These are phyloP conservation scores for Kodamaea suecica DNA, from an alignment of 1,139 yeast genomes.

Conservation along the genomic window DNA sequence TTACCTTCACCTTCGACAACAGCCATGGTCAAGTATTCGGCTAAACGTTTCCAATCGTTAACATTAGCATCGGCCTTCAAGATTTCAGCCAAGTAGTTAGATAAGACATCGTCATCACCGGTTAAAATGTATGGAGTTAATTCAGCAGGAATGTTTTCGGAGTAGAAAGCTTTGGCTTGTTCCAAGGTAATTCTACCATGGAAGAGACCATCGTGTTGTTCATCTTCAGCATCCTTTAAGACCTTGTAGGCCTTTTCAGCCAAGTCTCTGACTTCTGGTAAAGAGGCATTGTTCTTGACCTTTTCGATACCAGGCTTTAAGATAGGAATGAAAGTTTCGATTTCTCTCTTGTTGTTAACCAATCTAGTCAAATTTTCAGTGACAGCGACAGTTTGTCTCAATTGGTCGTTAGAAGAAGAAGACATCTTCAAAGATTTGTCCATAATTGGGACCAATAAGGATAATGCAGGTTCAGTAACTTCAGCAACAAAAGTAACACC, in stretches of 20 bases:
- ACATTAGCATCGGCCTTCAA: conserved; percentile 77
- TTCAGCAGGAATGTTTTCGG: conserved; percentile 34
- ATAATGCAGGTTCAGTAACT: conserved; percentile 93
- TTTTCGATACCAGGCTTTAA: conserved; percentile 87
- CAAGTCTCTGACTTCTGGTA: conserved; percentile 94
- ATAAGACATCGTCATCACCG: conserved; percentile 33
- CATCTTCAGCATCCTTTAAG: conserved; percentile 74
- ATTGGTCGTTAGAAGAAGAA: conserved; percentile 90
- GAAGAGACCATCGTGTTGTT: conserved; percentile 63
- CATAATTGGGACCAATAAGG: conserved; percentile 87
- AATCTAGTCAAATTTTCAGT: conserved; percentile 93
- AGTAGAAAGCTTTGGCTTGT: conserved; percentile 50
- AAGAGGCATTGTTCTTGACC: conserved; percentile 84
- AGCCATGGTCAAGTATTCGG: conserved; percentile 51
- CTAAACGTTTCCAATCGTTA: conserved; percentile 81
- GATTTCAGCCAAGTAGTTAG: conserved; percentile 52
- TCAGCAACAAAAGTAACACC: conserved; percentile 98
- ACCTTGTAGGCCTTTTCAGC: conserved; percentile 84
- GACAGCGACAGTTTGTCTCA: conserved; percentile 94
- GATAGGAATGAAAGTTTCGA: conserved; percentile 80
- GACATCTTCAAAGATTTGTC: conserved; percentile 87
- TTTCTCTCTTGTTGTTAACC: conserved; percentile 91
- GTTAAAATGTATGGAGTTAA: conserved; percentile 19
- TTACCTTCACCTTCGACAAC: conserved; percentile 30
- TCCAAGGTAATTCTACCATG: conserved; percentile 67